Evolutionary conservation across 352 stramenopile species (phyloP).

Genomic region (Globisporangium sylvaticum): DNA sequence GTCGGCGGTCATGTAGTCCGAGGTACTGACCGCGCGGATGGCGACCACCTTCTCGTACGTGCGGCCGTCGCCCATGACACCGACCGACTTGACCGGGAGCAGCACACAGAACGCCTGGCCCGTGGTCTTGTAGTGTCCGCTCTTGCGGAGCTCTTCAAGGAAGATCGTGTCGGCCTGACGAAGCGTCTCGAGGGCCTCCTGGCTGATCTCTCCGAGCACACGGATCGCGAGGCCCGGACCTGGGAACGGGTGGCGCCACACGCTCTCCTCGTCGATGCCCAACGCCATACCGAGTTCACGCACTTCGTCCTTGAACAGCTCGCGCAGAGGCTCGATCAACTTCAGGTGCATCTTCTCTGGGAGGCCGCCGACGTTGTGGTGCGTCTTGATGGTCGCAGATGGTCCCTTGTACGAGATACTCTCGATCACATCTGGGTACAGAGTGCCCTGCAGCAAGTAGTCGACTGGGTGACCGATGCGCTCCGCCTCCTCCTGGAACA

Average conservation of each 20-base stretch:
- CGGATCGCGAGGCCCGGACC: conserved; percentile 98
- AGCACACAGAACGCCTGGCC: conserved; percentile 98
- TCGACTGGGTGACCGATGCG: conserved; percentile 85
- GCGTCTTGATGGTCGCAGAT: conserved; percentile 99
- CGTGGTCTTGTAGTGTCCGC: conserved; percentile 97
- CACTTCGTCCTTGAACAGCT: conserved; percentile 99
- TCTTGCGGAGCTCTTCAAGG: conserved; percentile 95
- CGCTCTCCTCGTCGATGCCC: conserved; percentile 95
- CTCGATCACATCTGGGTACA: conserved; percentile 99
- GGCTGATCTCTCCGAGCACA: conserved; percentile 96
- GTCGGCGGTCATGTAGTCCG: conserved; percentile 99
- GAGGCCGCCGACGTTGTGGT: conserved; percentile 99
- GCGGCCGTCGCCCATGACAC: conserved; percentile 97
- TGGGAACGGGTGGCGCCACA: conserved; percentile 99
- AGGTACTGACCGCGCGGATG: conserved; percentile 98
- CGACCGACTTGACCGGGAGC: conserved; percentile 96
- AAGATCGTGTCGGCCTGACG: conserved; percentile 98
- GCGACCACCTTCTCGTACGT: conserved; percentile 96
- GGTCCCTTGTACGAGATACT: conserved; percentile 98
- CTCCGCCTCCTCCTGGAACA: conserved; percentile 93
- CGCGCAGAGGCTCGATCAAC: conserved; percentile 97
- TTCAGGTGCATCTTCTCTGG: conserved; percentile 98
- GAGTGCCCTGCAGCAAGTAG: conserved; percentile 97
- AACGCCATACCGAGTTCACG: conserved; percentile 96
- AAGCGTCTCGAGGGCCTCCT: conserved; percentile 94